A percentile compares a stretch with the other conserved stretches of the same genome.
phyloP scores from a whole-genome alignment of 345 rosid species.

The Carallia pectinifolia region DNA sequence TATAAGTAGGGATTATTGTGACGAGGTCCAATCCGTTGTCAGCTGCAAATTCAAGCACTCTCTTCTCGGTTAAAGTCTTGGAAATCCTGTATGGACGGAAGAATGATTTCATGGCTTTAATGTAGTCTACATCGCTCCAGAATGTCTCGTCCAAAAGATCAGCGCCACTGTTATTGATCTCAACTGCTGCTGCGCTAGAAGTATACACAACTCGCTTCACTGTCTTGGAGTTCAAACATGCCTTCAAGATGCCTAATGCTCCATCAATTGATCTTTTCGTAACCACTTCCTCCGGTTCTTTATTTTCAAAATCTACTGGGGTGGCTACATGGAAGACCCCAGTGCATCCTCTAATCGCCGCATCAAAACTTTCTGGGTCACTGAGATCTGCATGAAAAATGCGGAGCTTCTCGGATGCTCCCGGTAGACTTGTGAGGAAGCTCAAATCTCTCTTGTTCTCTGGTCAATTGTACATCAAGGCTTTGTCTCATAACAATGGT shows the following conservation, averaged over 20 bases:
- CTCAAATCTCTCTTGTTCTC: conserved; percentile 49
- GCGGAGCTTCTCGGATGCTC: conserved; percentile 50
- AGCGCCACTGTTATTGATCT: background rate
- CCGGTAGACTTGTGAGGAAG: conserved; percentile 52
- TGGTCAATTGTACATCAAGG: conserved; percentile 7
- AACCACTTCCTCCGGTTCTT: conserved; percentile 45
- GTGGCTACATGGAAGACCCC: conserved; percentile 36
- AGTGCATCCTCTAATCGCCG: conserved; percentile 25
- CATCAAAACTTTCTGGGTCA: conserved; percentile 26
- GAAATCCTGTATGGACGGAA: conserved; percentile 19
- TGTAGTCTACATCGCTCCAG: conserved; percentile 29
- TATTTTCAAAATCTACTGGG: conserved; percentile 19
- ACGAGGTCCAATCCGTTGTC: conserved; percentile 37
- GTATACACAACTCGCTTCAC: conserved; percentile 66
- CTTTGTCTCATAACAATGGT: background rate
- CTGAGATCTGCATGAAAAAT: conserved; percentile 29
- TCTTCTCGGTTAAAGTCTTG: conserved; percentile 34
- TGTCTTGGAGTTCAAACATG: conserved; percentile 48
- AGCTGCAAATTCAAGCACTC: conserved; percentile 31
- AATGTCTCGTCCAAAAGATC: conserved; percentile 32
- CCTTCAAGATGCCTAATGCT: conserved; percentile 45
- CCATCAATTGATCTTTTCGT: conserved; percentile 51
- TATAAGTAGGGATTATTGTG: conserved; percentile 25
- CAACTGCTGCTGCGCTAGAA: conserved; percentile 38
- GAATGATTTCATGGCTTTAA: background rate